Conservation (phyloP, 2,329 filamentous ascomycete genomes). For the Cyphellophora europaea region DNA sequence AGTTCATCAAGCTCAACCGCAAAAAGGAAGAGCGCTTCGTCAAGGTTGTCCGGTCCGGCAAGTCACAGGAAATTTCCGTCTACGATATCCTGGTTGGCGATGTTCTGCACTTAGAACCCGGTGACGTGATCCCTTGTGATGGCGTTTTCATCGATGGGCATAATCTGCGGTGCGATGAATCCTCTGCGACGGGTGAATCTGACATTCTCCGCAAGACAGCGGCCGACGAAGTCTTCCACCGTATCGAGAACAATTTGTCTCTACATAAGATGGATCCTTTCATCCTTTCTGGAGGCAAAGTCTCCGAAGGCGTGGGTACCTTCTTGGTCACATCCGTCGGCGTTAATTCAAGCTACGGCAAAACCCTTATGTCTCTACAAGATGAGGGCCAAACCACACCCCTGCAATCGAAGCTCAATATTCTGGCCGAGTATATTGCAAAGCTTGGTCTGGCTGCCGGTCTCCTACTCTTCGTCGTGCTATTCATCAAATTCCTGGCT, state of each 20-base stretch:
- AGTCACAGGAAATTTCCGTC: conserved; percentile 58
- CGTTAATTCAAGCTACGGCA: conserved; percentile 64
- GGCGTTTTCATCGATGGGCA: conserved; percentile 61
- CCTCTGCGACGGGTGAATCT: conserved; percentile 67
- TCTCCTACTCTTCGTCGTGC: conserved; percentile 64
- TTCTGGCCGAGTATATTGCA: conserved; percentile 71
- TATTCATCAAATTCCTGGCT: conserved; percentile 69
- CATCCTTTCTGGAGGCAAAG: conserved; percentile 69
- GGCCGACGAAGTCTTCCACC: conserved; percentile 54
- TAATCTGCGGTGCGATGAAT: conserved; percentile 62
- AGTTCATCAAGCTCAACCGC: conserved; percentile 70
- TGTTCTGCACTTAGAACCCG: conserved; percentile 62
- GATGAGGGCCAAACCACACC: conserved; percentile 71
- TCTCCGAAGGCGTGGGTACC: conserved; percentile 64
- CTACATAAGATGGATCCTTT: conserved; percentile 52
- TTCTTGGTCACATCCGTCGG: conserved; percentile 69
- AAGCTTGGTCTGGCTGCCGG: conserved; percentile 64
- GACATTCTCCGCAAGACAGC: conserved; percentile 60
- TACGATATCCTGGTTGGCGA: conserved; percentile 66
- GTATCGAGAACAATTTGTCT: conserved; percentile 51
- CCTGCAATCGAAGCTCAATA: conserved; percentile 67
- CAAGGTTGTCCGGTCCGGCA: conserved; percentile 68
- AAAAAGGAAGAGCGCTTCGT: conserved; percentile 69
- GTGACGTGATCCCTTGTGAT: conserved; percentile 63
- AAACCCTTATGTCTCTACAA: conserved; percentile 68